These are phyloP conservation scores for Populus ilicifolia DNA, from an alignment of 345 rosid genomes.

Conservation along the genomic window DNA sequence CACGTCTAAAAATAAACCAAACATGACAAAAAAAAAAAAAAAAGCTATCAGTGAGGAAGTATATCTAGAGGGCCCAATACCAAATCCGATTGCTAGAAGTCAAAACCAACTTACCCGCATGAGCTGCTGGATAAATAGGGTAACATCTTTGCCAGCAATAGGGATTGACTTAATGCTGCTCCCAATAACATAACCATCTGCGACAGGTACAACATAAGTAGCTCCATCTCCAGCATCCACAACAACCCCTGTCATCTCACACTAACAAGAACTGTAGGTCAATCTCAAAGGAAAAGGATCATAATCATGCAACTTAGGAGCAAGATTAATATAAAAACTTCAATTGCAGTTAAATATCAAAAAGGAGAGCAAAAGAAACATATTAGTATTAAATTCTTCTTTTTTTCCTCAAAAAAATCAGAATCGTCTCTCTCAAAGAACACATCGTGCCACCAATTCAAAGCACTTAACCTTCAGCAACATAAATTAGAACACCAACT, in stretches of 20 bases:
- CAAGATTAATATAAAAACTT: background rate
- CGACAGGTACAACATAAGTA: constrained; percentile 89
- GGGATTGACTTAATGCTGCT: constrained; percentile 91
- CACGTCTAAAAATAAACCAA: background rate
- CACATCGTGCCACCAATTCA: background rate
- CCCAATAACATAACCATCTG: constrained; percentile 96
- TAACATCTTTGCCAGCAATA: constrained; percentile 85
- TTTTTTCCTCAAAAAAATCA: background rate
- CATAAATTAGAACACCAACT: background rate
- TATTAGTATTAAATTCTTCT: background rate
- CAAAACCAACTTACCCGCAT: constrained; percentile 65
- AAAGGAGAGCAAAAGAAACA: background rate
- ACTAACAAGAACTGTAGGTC: constrained; percentile 54
- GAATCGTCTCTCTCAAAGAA: background rate
- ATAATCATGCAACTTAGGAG: background rate
- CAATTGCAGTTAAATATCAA: background rate
- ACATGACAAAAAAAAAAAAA: background rate
- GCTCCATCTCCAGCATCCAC: constrained; percentile 99
- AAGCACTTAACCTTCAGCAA: background rate
- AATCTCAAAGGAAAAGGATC: constrained; percentile 28
- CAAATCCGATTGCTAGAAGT: background rate
- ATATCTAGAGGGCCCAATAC: background rate
- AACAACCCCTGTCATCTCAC: constrained; percentile 99
- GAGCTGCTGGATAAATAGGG: constrained; percentile 88
- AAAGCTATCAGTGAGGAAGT: background rate